A percentile compares a stretch with the other conserved stretches of the same genome.
Evolutionary conservation across 139 green algal genomes (phyloP).

Genomic region (Coelastrella sp.): DNA sequence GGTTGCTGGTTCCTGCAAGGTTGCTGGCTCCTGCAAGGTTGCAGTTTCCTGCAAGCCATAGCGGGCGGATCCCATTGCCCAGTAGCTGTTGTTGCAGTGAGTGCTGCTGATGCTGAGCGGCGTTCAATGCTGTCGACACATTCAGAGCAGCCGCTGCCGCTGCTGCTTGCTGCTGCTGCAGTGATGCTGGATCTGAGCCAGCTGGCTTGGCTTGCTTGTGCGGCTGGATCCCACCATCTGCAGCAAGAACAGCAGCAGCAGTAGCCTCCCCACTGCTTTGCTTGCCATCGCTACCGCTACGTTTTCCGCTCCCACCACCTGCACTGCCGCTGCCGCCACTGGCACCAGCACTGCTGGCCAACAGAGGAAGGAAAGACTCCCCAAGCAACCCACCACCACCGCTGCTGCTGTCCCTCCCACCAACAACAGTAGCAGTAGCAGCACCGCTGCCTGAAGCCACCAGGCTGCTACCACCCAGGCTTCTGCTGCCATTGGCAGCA

Average conservation of each 20-base stretch:
- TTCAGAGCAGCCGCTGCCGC: not conserved
- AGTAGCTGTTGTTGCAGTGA: no score
- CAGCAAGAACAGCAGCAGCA: not conserved
- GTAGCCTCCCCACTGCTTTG: not conserved
- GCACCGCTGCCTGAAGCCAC: not conserved
- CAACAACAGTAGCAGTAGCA: not conserved
- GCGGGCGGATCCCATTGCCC: no score
- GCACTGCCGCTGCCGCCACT: not conserved
- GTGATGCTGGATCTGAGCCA: not conserved
- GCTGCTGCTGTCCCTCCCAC: not conserved
- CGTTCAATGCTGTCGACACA: not conserved
- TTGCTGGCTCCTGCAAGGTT: not conserved
- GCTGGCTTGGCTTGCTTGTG: not conserved
- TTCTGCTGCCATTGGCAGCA: not conserved
- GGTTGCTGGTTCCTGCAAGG: not conserved
- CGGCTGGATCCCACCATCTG: not conserved
- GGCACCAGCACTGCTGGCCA: not conserved
- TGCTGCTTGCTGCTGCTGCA: not conserved
- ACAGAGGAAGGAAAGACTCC: no score
- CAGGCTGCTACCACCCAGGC: not conserved
- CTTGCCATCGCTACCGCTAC: not conserved
- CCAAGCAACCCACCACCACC: not conserved
- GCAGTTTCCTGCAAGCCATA: not conserved
- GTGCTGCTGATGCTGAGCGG: conserved; percentile 36
- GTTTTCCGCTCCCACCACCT: not conserved